phyloP scores from a whole-genome alignment of 2,329 filamentous ascomycete species.

The Apiospora arundinis region DNA sequence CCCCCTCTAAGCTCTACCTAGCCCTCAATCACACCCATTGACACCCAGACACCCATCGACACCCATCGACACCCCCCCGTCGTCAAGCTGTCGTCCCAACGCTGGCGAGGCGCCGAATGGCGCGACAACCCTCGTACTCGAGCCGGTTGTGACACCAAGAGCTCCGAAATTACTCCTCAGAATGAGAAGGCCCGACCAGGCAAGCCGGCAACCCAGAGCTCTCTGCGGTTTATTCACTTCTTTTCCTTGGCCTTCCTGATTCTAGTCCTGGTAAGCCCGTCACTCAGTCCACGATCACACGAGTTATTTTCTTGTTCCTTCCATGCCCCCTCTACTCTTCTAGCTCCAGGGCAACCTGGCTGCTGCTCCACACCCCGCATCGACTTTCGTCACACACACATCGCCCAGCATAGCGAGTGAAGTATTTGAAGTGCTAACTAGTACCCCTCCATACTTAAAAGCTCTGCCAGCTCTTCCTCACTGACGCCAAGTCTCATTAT shows the following conservation, averaged over 20 bases:
- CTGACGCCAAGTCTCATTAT: slow-evolving; percentile 54
- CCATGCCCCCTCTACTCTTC: slow-evolving; percentile 30
- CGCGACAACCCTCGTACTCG: slow-evolving; percentile 16
- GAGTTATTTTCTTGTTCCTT: slow-evolving; percentile 29
- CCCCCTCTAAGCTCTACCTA: no score
- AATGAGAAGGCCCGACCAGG: slow-evolving; percentile 27
- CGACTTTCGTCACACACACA: slow-evolving; percentile 34
- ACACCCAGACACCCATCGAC: no score
- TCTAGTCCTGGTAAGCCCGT: slow-evolving; percentile 40
- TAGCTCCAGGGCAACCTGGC: slow-evolving; percentile 24
- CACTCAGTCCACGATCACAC: slow-evolving; percentile 25
- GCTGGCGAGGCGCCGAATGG: slow-evolving; percentile 12
- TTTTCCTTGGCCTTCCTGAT: slow-evolving; percentile 39
- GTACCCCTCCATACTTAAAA: slow-evolving; percentile 37
- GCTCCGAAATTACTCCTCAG: slow-evolving; percentile 21
- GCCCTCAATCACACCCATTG: neutral
- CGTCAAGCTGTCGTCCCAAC: slow-evolving; percentile 18
- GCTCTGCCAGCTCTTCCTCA: slow-evolving; percentile 60
- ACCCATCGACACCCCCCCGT: neutral
- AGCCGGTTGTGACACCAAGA: slow-evolving; percentile 21
- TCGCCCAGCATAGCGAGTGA: neutral
- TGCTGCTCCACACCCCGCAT: slow-evolving; percentile 25
- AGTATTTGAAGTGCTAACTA: slow-evolving; percentile 19
- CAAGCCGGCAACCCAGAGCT: slow-evolving; percentile 23
- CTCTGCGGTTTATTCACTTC: slow-evolving; percentile 36